phyloP scores from a whole-genome alignment of 2,329 filamentous ascomycete species.

The Cytospora chrysosperma region DNA sequence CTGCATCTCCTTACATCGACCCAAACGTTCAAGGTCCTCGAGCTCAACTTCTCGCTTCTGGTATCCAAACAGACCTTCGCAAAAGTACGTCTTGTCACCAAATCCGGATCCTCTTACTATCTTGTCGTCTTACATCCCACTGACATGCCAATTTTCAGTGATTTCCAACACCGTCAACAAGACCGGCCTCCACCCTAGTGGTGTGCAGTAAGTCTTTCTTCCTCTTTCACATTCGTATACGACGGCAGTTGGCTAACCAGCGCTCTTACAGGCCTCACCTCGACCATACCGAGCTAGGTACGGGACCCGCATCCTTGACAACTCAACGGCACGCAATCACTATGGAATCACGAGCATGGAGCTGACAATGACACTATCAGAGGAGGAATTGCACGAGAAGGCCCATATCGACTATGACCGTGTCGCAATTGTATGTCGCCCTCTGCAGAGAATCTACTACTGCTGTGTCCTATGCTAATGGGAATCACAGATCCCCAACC shows the following conservation, averaged over 20 bases:
- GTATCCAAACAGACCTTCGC: constrained; percentile 28
- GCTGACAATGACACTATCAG: constrained; percentile 32
- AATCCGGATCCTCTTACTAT: constrained; percentile 15
- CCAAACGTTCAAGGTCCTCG: constrained; percentile 44
- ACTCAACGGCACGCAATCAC: neutral
- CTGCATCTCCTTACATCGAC: constrained; percentile 45
- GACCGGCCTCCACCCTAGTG: constrained; percentile 84
- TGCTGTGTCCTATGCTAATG: constrained; percentile 27
- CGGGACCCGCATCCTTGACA: constrained; percentile 25
- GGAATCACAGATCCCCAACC: constrained; percentile 69
- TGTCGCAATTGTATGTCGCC: constrained; percentile 81
- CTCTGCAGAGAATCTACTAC: neutral
- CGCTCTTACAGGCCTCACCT: constrained; percentile 62
- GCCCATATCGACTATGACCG: constrained; percentile 99
- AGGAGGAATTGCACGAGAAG: constrained; percentile 95
- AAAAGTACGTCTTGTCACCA: constrained; percentile 34
- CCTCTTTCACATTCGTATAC: neutral
- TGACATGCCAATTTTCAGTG: constrained; percentile 39
- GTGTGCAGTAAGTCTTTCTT: constrained; percentile 73
- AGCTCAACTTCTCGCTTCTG: constrained; percentile 40
- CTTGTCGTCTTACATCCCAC: constrained; percentile 21
- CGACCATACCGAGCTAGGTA: constrained; percentile 89
- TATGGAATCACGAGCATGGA: neutral
- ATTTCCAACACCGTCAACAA: constrained; percentile 73
- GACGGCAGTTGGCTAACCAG: neutral